Conservation (phyloP, 2,329 filamentous ascomycete genomes). For the Aspergillus fumigatus region DNA sequence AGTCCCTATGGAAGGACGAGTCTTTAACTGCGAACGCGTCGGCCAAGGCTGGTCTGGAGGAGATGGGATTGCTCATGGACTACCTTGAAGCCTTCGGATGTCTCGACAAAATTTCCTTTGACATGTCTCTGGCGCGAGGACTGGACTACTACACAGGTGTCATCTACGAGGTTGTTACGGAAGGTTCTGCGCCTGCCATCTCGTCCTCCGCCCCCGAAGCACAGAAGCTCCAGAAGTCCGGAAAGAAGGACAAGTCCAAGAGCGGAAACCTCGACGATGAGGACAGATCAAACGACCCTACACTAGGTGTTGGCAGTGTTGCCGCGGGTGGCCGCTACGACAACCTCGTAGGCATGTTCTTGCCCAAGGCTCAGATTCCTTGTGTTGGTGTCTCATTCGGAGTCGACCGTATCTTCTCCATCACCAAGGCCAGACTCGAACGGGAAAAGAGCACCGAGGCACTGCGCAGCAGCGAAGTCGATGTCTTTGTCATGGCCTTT, state of each 20-base stretch:
- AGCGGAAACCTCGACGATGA: constrained; percentile 52
- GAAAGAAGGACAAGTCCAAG: constrained; percentile 47
- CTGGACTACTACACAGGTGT: constrained; percentile 91
- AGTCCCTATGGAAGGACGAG: constrained; percentile 63
- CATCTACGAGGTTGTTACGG: constrained; percentile 85
- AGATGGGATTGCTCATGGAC: constrained; percentile 74
- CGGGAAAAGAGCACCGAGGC: constrained; percentile 51
- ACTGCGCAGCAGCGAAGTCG: constrained; percentile 68
- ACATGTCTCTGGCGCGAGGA: constrained; percentile 82
- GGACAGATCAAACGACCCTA: constrained; percentile 73
- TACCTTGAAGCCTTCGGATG: constrained; percentile 77
- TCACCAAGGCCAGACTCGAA: constrained; percentile 73
- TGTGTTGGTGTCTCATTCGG: constrained; percentile 90
- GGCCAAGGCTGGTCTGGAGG: constrained; percentile 73
- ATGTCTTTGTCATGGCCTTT: constrained; percentile 94
- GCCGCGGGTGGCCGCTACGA: constrained; percentile 90
- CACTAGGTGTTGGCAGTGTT: constrained; percentile 77
- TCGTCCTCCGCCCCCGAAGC: constrained; percentile 37
- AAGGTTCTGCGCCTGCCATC: constrained; percentile 62
- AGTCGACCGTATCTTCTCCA: constrained; percentile 91
- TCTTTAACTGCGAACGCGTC: constrained; percentile 65
- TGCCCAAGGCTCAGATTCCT: constrained; percentile 77
- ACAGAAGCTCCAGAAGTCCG: constrained; percentile 30
- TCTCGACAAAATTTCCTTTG: constrained; percentile 74
- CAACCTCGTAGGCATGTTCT: constrained; percentile 91